Conservation (phyloP, 2,329 filamentous ascomycete genomes). For the Neodidymelliopsis sp. region DNA sequence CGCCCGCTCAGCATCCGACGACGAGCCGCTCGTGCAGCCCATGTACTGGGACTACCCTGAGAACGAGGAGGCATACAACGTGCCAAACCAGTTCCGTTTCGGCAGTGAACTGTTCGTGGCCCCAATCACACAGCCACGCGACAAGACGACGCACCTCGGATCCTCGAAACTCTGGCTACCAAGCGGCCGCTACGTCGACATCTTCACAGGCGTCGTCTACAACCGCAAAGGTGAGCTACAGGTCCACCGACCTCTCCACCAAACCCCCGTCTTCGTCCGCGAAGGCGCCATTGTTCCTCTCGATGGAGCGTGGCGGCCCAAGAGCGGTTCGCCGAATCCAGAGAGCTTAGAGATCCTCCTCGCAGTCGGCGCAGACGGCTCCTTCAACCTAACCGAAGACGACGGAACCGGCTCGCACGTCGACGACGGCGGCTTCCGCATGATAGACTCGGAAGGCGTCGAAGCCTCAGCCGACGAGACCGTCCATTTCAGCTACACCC, state of each 20-base stretch:
- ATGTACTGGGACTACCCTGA: slow-evolving; percentile 69
- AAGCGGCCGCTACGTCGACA: slow-evolving; percentile 61
- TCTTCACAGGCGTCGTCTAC: slow-evolving; percentile 66
- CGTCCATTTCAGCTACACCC: slow-evolving; percentile 43
- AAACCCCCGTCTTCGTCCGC: slow-evolving; percentile 62
- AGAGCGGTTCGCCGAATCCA: slow-evolving; percentile 60
- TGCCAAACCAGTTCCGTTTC: slow-evolving; percentile 67
- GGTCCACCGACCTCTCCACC: slow-evolving; percentile 59
- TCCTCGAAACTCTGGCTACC: slow-evolving; percentile 65
- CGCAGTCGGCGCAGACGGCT: slow-evolving; percentile 56
- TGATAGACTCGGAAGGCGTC: slow-evolving; percentile 53
- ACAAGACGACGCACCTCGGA: slow-evolving; percentile 57
- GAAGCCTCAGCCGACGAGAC: slow-evolving; percentile 34
- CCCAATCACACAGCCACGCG: slow-evolving; percentile 63
- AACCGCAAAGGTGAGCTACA: slow-evolving; percentile 62
- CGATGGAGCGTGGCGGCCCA: slow-evolving; percentile 54
- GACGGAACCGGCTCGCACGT: slow-evolving; percentile 44
- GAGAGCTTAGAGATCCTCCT: slow-evolving; percentile 58
- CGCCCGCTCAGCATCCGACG: slow-evolving; percentile 52
- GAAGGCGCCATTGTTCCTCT: slow-evolving; percentile 67
- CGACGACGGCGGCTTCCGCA: slow-evolving; percentile 46
- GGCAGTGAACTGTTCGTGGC: slow-evolving; percentile 64
- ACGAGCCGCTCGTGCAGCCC: slow-evolving; percentile 65
- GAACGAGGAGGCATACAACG: slow-evolving; percentile 61
- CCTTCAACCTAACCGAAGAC: slow-evolving; percentile 61